Evolutionary conservation across 768 basidiomycete species (phyloP), one percentile per base, ranked within the genome.

Genomic region (Porphyrellus cyaneotinctus): DNA sequence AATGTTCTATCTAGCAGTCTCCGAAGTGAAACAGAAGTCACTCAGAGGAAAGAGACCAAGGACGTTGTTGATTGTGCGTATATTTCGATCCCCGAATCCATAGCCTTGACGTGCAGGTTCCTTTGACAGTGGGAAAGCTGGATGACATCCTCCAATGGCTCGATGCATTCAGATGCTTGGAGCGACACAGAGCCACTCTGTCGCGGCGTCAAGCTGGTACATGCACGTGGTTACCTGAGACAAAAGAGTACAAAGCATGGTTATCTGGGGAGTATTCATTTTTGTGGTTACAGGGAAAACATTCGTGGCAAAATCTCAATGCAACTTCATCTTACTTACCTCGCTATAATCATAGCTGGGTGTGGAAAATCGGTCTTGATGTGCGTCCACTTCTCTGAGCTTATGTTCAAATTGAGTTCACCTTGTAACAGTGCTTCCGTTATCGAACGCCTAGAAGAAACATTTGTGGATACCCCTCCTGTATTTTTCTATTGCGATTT

Each of bases 291-390:
- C 43, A 42, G 2, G 56, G 56, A 2, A 57, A 57, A 50, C 43
- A 52, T 54, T 2, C 1, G 5, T 8, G n/a, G 12, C 26, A 9
- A 28, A 28, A 9, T 4, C 31, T 14, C 15, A 15, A 18, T 28
- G 26, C 9, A 22, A 6, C 8, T n/a, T n/a, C n/a, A 31, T 2
- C 24, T 0, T 8, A 8, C 5, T 18, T 37, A 18, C 20, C 22
- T 23, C 14, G 6, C 9, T 42, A 18, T 18, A 5, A 31, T 35
- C 14, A 14, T 30, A 62, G 61, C 54, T n/a, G 61, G 61, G 5
- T 37, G 54, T 0, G 61, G 61, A 28, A 59, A 62, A 31, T 50
- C 61, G 6, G 50, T 62, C 1, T n/a, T 56, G 6, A 26, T 37
- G 61, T 62, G 38, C 30, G 51, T 47, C 17, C 42, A n/a, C 26